Percentiles rank a stretch among this genome's conserved stretches.
phyloP scores from a whole-genome alignment of 148 eudicot genomes.

The Salicornia ramosissima region DNA sequence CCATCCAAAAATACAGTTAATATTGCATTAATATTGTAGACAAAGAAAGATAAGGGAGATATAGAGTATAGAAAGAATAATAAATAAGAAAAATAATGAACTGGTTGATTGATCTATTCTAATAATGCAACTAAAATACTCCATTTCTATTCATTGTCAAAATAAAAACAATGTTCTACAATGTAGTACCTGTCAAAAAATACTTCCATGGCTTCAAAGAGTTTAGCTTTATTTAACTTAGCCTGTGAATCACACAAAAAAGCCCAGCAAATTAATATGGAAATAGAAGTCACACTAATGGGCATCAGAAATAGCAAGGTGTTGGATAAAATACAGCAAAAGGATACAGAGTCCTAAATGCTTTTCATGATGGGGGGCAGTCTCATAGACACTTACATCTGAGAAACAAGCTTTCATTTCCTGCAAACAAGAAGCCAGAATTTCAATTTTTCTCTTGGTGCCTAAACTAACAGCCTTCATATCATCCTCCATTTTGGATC shows the following conservation, averaged over 20 bases:
- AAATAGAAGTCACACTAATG: background rate
- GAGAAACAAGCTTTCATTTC: constrained; percentile 82
- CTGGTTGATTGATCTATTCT: background rate
- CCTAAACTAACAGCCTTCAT: constrained; percentile 91
- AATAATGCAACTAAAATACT: background rate
- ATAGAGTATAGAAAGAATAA: background rate
- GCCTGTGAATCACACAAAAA: constrained; percentile 46
- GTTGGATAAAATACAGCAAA: background rate
- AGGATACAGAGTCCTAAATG: background rate
- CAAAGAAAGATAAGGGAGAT: background rate
- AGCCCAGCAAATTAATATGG: background rate
- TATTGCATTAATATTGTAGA: background rate
- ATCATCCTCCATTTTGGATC: constrained; percentile 89
- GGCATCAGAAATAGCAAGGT: background rate
- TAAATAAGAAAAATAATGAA: background rate
- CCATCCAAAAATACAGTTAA: background rate
- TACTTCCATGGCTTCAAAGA: constrained; percentile 80
- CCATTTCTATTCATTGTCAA: background rate
- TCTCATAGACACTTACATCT: constrained; percentile 52
- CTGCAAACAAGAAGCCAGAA: constrained; percentile 69
- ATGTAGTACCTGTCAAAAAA: constrained; percentile 73
- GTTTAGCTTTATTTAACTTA: constrained; percentile 65
- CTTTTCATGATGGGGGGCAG: background rate
- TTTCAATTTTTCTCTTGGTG: constrained; percentile 64
- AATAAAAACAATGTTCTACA: background rate